phyloP scores from a whole-genome alignment of 345 rosid species.

The Triadica sebifera region DNA sequence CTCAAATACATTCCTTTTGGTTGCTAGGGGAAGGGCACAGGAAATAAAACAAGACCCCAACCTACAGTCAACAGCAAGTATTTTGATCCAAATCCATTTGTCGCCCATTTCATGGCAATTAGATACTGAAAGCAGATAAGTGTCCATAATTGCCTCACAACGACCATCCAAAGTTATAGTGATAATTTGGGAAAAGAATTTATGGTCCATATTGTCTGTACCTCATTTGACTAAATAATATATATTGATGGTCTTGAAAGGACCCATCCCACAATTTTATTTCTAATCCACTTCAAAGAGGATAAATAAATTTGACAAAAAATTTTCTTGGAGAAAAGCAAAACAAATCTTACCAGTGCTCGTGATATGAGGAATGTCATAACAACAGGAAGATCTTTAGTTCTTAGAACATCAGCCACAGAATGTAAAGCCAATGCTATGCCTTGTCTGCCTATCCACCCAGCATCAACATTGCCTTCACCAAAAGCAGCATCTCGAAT shows the following conservation, averaged over 20 bases:
- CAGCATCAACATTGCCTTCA: conserved; percentile 65
- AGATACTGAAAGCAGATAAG: not conserved
- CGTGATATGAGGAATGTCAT: conserved; percentile 96
- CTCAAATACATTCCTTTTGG: not conserved
- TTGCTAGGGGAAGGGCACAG: not conserved
- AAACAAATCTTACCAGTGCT: conserved; percentile 62
- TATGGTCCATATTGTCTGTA: not conserved
- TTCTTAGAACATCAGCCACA: conserved; percentile 85
- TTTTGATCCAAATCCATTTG: not conserved
- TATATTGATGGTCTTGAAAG: not conserved
- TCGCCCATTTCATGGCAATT: not conserved
- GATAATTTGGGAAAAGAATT: not conserved
- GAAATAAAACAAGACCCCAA: not conserved
- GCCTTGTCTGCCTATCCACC: conserved; percentile 96
- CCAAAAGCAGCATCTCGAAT: conserved; percentile 62
- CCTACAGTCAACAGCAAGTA: not conserved
- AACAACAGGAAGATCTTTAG: conserved; percentile 94
- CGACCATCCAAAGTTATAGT: not conserved
- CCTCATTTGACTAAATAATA: not conserved
- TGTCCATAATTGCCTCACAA: not conserved
- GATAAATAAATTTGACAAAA: not conserved
- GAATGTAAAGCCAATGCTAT: conserved; percentile 86
- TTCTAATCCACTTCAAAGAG: not conserved
- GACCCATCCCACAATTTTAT: not conserved
- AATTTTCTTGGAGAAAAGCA: not conserved